Evolutionary conservation across 371 early-diverging fungal genomes (phyloP), one percentile per base, ranked within the genome.

Genomic region (Mucor indicus): DNA sequence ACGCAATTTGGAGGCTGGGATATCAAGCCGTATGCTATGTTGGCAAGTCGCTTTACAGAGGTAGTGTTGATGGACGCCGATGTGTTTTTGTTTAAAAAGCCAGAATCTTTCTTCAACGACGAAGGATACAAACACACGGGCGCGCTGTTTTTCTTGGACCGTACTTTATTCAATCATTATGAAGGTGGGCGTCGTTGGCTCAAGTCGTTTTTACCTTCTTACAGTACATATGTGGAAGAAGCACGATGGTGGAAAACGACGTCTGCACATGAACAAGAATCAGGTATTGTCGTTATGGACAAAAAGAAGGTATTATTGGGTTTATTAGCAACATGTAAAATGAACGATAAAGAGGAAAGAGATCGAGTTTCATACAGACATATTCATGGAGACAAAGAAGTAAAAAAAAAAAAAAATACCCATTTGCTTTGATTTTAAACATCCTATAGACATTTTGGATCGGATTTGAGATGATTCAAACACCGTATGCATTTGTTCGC

Each of bases 31-130:
- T 85, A 71, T 57, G 72, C 81, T 0, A 78, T 87, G 20, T 57
- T 88, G 45, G 83, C 82, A 4, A 85, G 86, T 9, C 62, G 64
- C 6, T 90, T 90, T 52, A 39, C 50, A 10, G 78, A 85, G 27
- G 77, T 79, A 19, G 79, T 89, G 36, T 63, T 90, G 48, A 68
- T 88, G 63, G 89, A 91, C 62, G 86, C 89, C 1, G 91, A 91
- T 47, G 84, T 71, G 3, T 72, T 83, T 29, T 83, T 86, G 60
- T 65, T 89, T 48, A 69, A 81, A 46, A 60, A 71, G 19, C 89
- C 91, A 0, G 77, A 67, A 4, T 49, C 48, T 0, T 44, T 86
- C n/a, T 84, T 84, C 56, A 62, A 72, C 6, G 77, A 79, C 47
- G 55, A 66, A 11, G 79, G 77, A 1, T 89, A 85, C 50, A 42